Conservation (phyloP, 1,139 yeast genomes). For the Tardiomyces digboiensis region DNA sequence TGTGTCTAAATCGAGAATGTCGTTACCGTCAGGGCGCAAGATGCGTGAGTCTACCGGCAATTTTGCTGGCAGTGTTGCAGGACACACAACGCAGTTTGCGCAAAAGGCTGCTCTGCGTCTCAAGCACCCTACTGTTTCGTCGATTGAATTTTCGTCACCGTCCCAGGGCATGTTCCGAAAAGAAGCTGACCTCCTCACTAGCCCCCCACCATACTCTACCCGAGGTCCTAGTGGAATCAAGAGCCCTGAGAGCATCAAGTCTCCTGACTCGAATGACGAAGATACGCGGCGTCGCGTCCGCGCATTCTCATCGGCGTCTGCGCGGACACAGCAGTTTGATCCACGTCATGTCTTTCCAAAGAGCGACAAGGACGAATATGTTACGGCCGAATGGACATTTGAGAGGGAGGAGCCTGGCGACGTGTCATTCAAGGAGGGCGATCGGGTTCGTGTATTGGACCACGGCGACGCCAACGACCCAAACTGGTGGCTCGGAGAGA, state of each 20-base stretch:
- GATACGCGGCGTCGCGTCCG: slow-evolving; percentile 6
- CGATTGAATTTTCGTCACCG: slow-evolving; percentile 16
- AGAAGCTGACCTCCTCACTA: slow-evolving; percentile 12
- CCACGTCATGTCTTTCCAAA: background rate
- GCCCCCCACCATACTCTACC: background rate
- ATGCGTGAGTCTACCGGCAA: slow-evolving; percentile 14
- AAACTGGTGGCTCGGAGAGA: slow-evolving; percentile 55
- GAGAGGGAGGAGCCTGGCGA: slow-evolving; percentile 37
- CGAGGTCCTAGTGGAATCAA: background rate
- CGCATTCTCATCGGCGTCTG: slow-evolving; percentile 1
- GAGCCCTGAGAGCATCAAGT: slow-evolving; percentile 2
- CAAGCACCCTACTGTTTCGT: slow-evolving; percentile 11
- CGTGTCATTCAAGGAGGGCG: slow-evolving; percentile 41
- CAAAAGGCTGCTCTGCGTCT: slow-evolving; percentile 10
- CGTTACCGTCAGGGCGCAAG: slow-evolving; percentile 12
- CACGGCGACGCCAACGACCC: slow-evolving; percentile 30
- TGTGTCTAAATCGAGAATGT: slow-evolving; percentile 20
- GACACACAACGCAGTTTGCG: slow-evolving; percentile 11
- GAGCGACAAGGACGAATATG: slow-evolving; percentile 12
- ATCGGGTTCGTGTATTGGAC: slow-evolving; percentile 36
- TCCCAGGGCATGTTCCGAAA: slow-evolving; percentile 19
- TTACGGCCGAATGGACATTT: slow-evolving; percentile 28
- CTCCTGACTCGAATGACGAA: background rate
- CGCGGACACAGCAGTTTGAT: background rate
- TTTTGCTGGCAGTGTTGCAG: slow-evolving; percentile 11